These are phyloP conservation scores for Hypoxylon sp. DNA, from an alignment of 2,329 filamentous ascomycete genomes.

Conservation along the genomic window DNA sequence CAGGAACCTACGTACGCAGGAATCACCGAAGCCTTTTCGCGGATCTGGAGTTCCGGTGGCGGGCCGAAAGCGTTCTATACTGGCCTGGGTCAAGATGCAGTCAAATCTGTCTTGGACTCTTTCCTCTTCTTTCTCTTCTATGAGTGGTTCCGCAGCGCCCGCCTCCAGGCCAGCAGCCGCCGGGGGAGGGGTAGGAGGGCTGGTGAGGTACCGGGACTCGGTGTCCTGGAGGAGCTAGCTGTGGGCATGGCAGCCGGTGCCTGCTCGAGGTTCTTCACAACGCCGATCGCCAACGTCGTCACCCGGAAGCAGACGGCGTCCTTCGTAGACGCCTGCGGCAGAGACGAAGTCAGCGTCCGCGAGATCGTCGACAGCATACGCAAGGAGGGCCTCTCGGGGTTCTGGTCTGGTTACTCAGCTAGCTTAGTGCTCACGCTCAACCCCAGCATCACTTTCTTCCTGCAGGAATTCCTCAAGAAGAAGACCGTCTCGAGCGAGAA, in stretches of 20 bases:
- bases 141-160: slow-evolving; percentile 61
- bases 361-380: slow-evolving; percentile 76
- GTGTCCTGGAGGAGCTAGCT: slow-evolving; percentile 78
- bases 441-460: slow-evolving; percentile 86
- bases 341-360: slow-evolving; percentile 59
- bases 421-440: slow-evolving; percentile 86
- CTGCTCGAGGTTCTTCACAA: slow-evolving; percentile 81
- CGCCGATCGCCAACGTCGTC: slow-evolving; percentile 85
- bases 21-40: slow-evolving; percentile 77
- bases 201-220: slow-evolving; percentile 58
- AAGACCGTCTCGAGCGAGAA: slow-evolving; percentile 66
- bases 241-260: slow-evolving; percentile 82
- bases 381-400: slow-evolving; percentile 77
- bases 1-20: slow-evolving; percentile 69
- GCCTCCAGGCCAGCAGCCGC: slow-evolving; percentile 38
- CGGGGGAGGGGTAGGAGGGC: slow-evolving; percentile 18
- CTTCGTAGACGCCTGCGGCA: slow-evolving; percentile 41
- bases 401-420: slow-evolving; percentile 92
- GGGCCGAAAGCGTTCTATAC: slow-evolving; percentile 78
- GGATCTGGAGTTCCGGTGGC: slow-evolving; percentile 81
- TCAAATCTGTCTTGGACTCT: slow-evolving; percentile 79
- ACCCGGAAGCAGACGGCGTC: slow-evolving; percentile 83
- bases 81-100: slow-evolving; percentile 73
- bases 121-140: slow-evolving; percentile 92
- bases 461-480: slow-evolving; percentile 80